Conservation (phyloP, 1,284 basidiomycete species). For the Ustilago cynodontis region DNA sequence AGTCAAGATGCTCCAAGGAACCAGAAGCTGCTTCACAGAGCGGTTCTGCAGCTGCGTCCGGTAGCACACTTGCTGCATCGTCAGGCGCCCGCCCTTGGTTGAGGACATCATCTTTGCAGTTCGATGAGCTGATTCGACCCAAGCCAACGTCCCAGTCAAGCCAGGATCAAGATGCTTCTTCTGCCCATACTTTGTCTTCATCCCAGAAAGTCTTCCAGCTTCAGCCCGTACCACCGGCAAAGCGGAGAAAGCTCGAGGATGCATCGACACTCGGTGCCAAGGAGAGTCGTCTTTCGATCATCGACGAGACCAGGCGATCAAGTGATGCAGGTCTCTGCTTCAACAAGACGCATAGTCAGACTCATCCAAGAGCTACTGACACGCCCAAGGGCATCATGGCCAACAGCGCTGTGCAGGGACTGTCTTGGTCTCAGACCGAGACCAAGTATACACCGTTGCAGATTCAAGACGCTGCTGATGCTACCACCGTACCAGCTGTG, state of each 20-base stretch:
- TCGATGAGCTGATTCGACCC: conserved; percentile 4
- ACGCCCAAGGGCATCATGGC: neutral
- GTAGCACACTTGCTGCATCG: neutral
- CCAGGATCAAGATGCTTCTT: neutral
- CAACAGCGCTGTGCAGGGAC: neutral
- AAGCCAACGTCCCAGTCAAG: neutral
- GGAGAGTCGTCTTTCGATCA: neutral
- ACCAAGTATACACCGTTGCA: neutral
- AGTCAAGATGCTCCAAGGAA: neutral
- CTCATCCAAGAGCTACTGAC: neutral
- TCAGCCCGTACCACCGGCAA: conserved; percentile 31
- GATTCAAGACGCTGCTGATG: neutral
- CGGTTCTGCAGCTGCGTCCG: neutral
- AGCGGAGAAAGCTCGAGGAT: conserved; percentile 38
- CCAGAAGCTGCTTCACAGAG: neutral
- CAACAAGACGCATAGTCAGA: neutral
- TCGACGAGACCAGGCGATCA: conserved; percentile 20
- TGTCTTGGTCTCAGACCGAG: conserved; percentile 1
- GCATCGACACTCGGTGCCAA: neutral
- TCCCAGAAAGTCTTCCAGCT: conserved; percentile 26
- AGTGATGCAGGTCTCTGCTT: conserved; percentile 28
- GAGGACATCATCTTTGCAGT: conserved; percentile 11
- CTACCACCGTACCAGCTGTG: neutral
- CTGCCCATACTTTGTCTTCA: neutral
- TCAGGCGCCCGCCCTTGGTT: conserved; percentile 12